Evolutionary conservation across 371 early-diverging fungal genomes (phyloP), one percentile per base, ranked within the genome.

Genomic region (Nematocida ausubeli): DNA sequence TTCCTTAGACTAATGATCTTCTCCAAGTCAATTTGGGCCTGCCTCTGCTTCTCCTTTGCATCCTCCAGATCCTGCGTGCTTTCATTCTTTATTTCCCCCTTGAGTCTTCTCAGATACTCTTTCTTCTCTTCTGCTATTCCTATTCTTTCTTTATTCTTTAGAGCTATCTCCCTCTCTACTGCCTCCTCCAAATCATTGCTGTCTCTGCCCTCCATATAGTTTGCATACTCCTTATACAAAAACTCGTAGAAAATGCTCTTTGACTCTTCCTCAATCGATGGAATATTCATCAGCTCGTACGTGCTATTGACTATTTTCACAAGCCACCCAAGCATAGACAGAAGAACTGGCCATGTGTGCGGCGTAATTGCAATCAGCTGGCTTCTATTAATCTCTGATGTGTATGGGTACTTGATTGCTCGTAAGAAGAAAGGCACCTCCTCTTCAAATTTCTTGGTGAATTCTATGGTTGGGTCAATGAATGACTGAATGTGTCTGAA

Each of bases 251-350:
- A 86, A 19, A 81, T 64, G 6, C 56, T 44, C n/a, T 60, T 68
- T 1, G 81, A 19, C 44, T 80, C 75, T 37, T 69, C 80, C 14
- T 73, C 75, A 56, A 65, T 28, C 2, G 32, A 14, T 24, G 64
- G 26, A 19, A 30, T 69, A 16, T 22, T 34, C 28, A 51, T 40
- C 24, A 58, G 55, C 42, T 44, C 26, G 63, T 22, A 35, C 7
- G 49, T 26, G 50, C 30, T 56, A 9, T 26, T 44, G 28, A 42
- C 37, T 14, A 24, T 35, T 34, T 62, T 70, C 19, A 92, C 89
- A 87, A 96, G 85, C 95, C 96, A 96, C 6, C 87, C 84, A 7
- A 95, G 85, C 85, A 92, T 88, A 3, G 91, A 93, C 49, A 96
- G 84, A 44, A 93, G 87, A 3, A 88, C 86, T 0, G 95, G 95